A percentile compares a stretch with the other conserved stretches of the same genome.
phyloP scores from a whole-genome alignment of 192 early-diverging fungal genomes.

The Backusella circina region DNA sequence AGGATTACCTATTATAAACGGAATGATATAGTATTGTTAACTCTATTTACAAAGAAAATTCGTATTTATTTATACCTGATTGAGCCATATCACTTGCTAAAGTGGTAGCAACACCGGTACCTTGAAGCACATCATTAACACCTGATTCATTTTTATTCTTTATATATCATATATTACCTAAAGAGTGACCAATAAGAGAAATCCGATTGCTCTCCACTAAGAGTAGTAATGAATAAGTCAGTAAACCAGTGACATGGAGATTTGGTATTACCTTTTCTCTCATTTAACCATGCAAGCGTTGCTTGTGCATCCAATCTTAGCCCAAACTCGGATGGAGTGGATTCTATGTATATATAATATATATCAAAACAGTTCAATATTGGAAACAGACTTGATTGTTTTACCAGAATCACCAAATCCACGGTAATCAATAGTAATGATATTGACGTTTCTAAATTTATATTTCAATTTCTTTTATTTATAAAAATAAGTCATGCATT shows the following conservation, averaged over 20 bases:
- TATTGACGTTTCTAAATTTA: conserved; percentile 22
- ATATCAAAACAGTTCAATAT: background rate
- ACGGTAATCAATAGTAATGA: conserved; percentile 37
- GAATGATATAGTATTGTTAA: no score
- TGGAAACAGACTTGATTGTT: background rate
- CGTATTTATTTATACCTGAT: conserved; percentile 5
- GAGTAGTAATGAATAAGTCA: background rate
- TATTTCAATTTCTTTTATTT: conserved; percentile 14
- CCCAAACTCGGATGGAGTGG: conserved; percentile 31
- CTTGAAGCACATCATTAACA: background rate
- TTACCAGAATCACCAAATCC: conserved; percentile 39
- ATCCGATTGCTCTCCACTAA: conserved; percentile 26
- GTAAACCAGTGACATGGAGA: background rate
- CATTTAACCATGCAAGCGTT: conserved; percentile 19
- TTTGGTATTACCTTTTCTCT: conserved; percentile 16
- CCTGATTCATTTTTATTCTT: background rate
- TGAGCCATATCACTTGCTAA: conserved; percentile 27
- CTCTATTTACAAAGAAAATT: no score
- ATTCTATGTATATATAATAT: conserved; percentile 8
- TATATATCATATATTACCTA: conserved; percentile 17
- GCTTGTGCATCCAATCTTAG: conserved; percentile 26
- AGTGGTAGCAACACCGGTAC: conserved; percentile 31
- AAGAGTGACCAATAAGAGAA: conserved; percentile 30
- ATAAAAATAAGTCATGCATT: no score
- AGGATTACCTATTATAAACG: conserved; percentile 15